phyloP scores from a whole-genome alignment of 2,329 filamentous ascomycete genomes.

The Emericellopsis atlantica region DNA sequence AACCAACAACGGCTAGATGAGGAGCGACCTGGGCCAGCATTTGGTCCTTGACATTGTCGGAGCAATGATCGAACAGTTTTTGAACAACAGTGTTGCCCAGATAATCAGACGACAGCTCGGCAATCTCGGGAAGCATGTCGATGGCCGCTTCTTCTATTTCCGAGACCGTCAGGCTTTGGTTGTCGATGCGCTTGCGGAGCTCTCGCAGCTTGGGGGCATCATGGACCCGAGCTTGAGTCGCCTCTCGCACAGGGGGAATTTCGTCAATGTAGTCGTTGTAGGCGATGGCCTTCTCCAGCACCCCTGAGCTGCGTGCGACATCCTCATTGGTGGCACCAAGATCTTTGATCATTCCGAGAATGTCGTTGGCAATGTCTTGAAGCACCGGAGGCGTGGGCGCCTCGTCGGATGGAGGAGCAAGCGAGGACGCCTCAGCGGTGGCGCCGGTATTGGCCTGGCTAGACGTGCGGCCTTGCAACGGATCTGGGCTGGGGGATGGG shows the following conservation, averaged over 20 bases:
- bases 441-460: background rate
- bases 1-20: conserved; percentile 88
- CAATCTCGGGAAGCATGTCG: conserved; percentile 93
- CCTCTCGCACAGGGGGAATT: conserved; percentile 80
- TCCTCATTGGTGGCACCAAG: conserved; percentile 81
- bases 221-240: conserved; percentile 76
- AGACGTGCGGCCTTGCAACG: conserved; percentile 29
- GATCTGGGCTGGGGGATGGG: conserved; percentile 84
- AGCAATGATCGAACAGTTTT: conserved; percentile 95
- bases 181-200: conserved; percentile 95
- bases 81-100: conserved; percentile 98
- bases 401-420: no score
- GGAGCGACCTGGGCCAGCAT: conserved; percentile 85
- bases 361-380: conserved; percentile 67
- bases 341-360: conserved; percentile 74
- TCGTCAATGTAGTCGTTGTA: conserved; percentile 65
- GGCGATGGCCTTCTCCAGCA: conserved; percentile 64
- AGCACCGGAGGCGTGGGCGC: conserved; percentile 61
- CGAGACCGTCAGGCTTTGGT: conserved; percentile 69
- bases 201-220: conserved; percentile 91
- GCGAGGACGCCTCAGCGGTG: conserved; percentile 9
- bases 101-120: conserved; percentile 89
- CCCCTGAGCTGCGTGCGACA: conserved; percentile 54
- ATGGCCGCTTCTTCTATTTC: conserved; percentile 90
- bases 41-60: conserved; percentile 72